Evolutionary conservation across 306 rosid genomes (phyloP).

Genomic region (Glycine latifolia): DNA sequence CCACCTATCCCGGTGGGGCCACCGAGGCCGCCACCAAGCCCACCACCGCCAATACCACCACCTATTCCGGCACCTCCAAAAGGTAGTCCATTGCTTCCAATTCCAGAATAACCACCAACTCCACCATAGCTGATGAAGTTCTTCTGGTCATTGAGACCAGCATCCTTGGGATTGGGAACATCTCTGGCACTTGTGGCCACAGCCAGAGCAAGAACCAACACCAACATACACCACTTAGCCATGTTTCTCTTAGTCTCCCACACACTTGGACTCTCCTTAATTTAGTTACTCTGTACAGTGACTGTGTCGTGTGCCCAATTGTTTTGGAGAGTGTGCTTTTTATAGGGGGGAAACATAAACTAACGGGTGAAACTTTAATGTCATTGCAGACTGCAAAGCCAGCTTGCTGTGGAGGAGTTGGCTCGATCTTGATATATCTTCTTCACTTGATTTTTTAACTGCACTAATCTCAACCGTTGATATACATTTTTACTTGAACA

Average conservation of each 20-base stretch:
- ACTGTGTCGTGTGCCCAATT: neutral
- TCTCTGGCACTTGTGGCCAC: constrained; percentile 60
- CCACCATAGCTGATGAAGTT: constrained; percentile 70
- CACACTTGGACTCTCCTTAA: neutral
- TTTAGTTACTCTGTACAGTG: neutral
- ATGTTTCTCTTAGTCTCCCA: neutral
- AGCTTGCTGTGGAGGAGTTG: neutral
- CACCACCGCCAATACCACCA: constrained; percentile 49
- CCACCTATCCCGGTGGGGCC: constrained; percentile 45
- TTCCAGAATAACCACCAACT: constrained; percentile 68
- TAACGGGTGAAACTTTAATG: constrained; percentile 5
- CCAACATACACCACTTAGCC: constrained; percentile 53
- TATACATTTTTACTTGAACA: too few relatives aligned
- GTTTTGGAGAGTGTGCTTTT: constrained; percentile 3
- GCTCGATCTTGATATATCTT: neutral
- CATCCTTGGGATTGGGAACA: constrained; percentile 41
- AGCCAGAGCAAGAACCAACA: constrained; percentile 60
- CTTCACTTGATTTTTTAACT: neutral
- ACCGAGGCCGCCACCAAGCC: constrained; percentile 46
- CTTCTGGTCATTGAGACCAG: constrained; percentile 80
- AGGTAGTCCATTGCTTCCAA: constrained; percentile 76
- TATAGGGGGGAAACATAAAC: neutral
- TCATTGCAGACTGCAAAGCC: neutral
- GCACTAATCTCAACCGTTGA: neutral
- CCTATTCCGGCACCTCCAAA: constrained; percentile 64